A percentile compares a stretch with the other conserved stretches of the same genome.
Evolutionary conservation across 208 protist species (phyloP).

Genomic region (Crithidia bombi): DNA sequence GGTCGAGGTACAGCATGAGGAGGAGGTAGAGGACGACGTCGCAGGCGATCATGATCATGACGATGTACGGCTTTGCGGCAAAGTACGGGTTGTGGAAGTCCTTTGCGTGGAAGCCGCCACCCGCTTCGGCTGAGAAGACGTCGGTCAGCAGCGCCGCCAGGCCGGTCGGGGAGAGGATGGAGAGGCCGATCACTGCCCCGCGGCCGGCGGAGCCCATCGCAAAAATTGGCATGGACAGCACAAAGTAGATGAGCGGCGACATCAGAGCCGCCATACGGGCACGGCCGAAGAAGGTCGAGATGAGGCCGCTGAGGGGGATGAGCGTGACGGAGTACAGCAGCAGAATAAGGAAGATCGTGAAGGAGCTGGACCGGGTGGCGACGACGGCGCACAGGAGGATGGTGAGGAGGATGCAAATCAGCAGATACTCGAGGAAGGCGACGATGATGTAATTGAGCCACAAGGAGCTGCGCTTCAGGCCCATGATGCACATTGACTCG

Average conservation of each 20-base stretch:
- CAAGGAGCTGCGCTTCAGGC: slow-evolving; percentile 52
- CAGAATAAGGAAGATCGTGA: slow-evolving; percentile 32
- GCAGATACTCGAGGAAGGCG: slow-evolving; percentile 59
- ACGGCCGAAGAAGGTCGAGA: slow-evolving; percentile 71
- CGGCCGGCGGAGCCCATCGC: slow-evolving; percentile 39
- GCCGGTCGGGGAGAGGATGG: slow-evolving; percentile 49
- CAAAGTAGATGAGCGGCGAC: slow-evolving; percentile 77
- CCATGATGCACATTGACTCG: slow-evolving; percentile 86
- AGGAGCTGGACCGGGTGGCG: slow-evolving; percentile 37
- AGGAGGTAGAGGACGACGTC: slow-evolving; percentile 70
- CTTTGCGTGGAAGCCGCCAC: slow-evolving; percentile 35
- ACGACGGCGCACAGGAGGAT: slow-evolving; percentile 58
- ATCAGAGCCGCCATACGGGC: slow-evolving; percentile 63
- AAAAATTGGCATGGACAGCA: slow-evolving; percentile 46
- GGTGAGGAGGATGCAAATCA: slow-evolving; percentile 55
- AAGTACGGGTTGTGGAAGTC: slow-evolving; percentile 37
- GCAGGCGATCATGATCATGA: slow-evolving; percentile 27
- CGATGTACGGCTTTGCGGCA: slow-evolving; percentile 35
- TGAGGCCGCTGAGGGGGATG: slow-evolving; percentile 51
- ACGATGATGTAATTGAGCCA: slow-evolving; percentile 66
- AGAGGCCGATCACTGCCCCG: slow-evolving; percentile 22
- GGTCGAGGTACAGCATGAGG: slow-evolving; percentile 76
- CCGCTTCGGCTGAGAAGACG: slow-evolving; percentile 35
- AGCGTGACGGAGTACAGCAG: slow-evolving; percentile 56
- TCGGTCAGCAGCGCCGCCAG: slow-evolving; percentile 39